Base-by-base conservation (phyloP, 2,329 filamentous ascomycete genomes). In the Thermomyces lanuginosus region DNA sequence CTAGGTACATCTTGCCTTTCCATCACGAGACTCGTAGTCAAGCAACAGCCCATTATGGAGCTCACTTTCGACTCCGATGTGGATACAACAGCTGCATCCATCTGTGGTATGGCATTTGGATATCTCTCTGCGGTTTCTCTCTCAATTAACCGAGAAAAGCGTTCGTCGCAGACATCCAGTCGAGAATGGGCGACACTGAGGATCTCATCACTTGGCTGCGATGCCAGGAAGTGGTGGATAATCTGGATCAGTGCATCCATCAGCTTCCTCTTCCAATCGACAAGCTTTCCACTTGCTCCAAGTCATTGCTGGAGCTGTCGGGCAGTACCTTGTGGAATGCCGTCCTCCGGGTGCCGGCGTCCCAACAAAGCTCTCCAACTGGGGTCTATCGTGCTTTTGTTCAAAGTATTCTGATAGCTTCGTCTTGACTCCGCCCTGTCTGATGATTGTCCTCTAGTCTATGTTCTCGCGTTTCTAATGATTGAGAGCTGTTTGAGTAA, bases 401-500 rank as follows among this genome's bases (percentile, higher is more conserved):
- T 31, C 38, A 36, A 35, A 37, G 40, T 43, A 33, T 5, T 13
- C 11, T 27, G 12, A 21, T 10, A 20, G 21, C 5, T 14, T 32
- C 30, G 19, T 14, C 27, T 19, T 14, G 19, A 5, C 8, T n/a
- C 51, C 9, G 10, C 2, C 6, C 9, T 16, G 9, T 4, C 13
- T 6, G 22, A 8, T 30, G n/a, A 23, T 7, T 18, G 3, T 13
- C 10, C 21, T 16, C 15, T 26, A 45, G 49, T 64, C 4, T 61
- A 64, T 20, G 53, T 58, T 4, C 64, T 84, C 38, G 66, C 78
- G 0, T 82, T 80, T 41, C 53, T 74, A 8, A 49, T 86, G 30
- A 56, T 92, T 8, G 69, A 76, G 22, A 55, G 66, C 22, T 67
- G 66, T 31, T 31, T 38, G 9, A n/a, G 10, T 29, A 36, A 9